Evolutionary conservation across 129 eudicot genomes (phyloP).

Genomic region (Flaveria brownii): DNA sequence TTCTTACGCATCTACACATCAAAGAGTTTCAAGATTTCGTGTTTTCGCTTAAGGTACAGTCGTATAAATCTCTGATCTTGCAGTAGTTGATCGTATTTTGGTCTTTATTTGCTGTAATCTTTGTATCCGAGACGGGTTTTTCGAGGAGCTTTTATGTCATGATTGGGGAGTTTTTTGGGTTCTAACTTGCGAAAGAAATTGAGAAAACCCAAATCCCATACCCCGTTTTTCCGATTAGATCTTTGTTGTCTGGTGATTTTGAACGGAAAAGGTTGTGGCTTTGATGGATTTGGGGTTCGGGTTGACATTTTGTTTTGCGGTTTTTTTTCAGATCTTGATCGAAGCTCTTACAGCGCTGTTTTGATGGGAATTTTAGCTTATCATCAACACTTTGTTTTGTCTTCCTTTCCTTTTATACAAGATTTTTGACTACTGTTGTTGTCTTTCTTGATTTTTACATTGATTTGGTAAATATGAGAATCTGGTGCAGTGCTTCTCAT

Average conservation of each 20-base stretch:
- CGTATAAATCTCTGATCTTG: constrained; percentile 43
- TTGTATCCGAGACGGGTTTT: too few species aligned
- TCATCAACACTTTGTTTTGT: constrained; percentile 35
- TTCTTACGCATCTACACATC: neutral
- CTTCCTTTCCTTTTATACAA: neutral
- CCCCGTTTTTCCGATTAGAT: neutral
- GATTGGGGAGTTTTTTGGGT: too few species aligned
- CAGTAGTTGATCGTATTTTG: neutral
- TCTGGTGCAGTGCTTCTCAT: neutral
- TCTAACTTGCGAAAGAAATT: too few species aligned
- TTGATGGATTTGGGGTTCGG: too few species aligned
- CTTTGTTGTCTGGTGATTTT: neutral
- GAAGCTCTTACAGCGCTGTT: too few species aligned
- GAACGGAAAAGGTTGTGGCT: constrained; percentile 2
- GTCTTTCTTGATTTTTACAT: neutral
- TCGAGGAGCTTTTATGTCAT: too few species aligned
- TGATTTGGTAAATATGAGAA: constrained; percentile 11
- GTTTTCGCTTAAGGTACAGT: constrained; percentile 33
- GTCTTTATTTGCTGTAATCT: too few species aligned
- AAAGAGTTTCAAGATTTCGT: constrained; percentile 24
- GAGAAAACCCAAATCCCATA: neutral
- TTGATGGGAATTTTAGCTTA: constrained; percentile 22
- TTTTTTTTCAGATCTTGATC: too few species aligned
- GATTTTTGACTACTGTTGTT: neutral
- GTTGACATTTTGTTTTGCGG: too few species aligned